These are phyloP conservation scores for Jaenimonas drosophilae DNA, from an alignment of 208 protist species.

Conservation along the genomic window DNA sequence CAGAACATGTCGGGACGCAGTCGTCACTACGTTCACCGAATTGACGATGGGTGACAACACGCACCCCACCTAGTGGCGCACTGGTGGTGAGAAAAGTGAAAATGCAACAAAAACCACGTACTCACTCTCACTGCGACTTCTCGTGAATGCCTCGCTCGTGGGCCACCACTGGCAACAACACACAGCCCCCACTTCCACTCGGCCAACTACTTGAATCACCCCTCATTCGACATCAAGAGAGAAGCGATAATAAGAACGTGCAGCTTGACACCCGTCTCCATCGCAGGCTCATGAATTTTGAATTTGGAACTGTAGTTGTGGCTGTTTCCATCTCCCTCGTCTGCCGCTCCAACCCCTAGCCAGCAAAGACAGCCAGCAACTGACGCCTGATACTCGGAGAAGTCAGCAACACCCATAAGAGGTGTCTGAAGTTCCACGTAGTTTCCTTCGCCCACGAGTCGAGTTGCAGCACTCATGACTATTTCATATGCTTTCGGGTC, in stretches of 20 bases:
- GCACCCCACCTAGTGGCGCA: too few relatives aligned
- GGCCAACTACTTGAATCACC: too few relatives aligned
- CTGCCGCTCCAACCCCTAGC: conserved; percentile 33
- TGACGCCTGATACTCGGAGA: conserved; percentile 61
- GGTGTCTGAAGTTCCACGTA: conserved; percentile 36
- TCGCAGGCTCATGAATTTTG: conserved; percentile 45
- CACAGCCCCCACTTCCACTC: too few relatives aligned
- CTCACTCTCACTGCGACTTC: too few relatives aligned
- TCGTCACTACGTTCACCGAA: too few relatives aligned
- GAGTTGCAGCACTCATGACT: conserved; percentile 24
- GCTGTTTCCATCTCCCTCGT: conserved; percentile 19
- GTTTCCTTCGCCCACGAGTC: conserved; percentile 30
- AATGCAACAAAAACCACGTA: too few relatives aligned
- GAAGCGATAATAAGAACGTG: conserved; percentile 53
- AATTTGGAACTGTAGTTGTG: conserved; percentile 72
- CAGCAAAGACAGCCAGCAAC: conserved; percentile 68
- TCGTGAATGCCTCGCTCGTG: too few relatives aligned
- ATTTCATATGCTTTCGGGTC: conserved; percentile 58
- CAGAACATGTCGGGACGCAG: too few relatives aligned
- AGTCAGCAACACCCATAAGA: conserved; percentile 54
- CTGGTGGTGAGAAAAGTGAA: too few relatives aligned
- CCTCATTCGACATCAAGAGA: conserved; percentile 42
- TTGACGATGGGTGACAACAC: too few relatives aligned
- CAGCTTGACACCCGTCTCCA: conserved; percentile 57
- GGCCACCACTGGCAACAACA: too few relatives aligned